Conservation (phyloP, 306 rosid species). For the Begonia peltatifolia region DNA sequence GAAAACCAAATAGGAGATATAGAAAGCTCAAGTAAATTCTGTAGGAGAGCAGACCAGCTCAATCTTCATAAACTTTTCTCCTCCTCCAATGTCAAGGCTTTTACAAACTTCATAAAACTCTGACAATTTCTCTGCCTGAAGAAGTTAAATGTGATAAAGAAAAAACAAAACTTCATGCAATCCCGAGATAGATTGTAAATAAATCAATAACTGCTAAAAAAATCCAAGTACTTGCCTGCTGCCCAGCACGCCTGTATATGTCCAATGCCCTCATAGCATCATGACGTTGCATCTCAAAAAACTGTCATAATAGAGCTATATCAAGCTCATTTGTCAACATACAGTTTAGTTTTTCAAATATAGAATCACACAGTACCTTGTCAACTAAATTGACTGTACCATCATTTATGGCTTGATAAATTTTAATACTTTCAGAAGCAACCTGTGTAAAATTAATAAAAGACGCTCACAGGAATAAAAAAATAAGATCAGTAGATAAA, state of each 20-base stretch:
- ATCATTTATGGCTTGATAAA: slow-evolving; percentile 94
- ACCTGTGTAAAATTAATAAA: slow-evolving; percentile 36
- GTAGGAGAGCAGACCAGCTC: slow-evolving; percentile 57
- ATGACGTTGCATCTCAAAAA: slow-evolving; percentile 87
- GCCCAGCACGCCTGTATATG: slow-evolving; percentile 84
- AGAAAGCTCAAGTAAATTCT: slow-evolving; percentile 1
- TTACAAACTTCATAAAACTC: slow-evolving; percentile 93
- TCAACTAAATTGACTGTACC: slow-evolving; percentile 95
- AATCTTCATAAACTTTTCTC: slow-evolving; percentile 75
- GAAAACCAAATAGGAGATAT: not conserved
- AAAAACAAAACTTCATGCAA: not conserved
- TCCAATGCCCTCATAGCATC: slow-evolving; percentile 87
- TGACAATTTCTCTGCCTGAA: slow-evolving; percentile 83
- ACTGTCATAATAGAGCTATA: slow-evolving; percentile 36
- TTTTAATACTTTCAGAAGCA: slow-evolving; percentile 81
- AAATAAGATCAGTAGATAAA: not conserved
- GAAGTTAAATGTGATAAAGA: not conserved
- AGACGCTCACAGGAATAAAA: slow-evolving; percentile 14
- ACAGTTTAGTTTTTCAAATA: slow-evolving; percentile 17
- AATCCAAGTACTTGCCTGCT: slow-evolving; percentile 46
- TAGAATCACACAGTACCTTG: slow-evolving; percentile 43
- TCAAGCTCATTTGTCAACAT: slow-evolving; percentile 14
- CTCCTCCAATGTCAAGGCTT: slow-evolving; percentile 83
- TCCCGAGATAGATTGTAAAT: slow-evolving; percentile 3
- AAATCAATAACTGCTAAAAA: slow-evolving; percentile 2